Evolutionary conservation across 805 yeast genomes (phyloP).

Genomic region (Ogataea methylovora): DNA sequence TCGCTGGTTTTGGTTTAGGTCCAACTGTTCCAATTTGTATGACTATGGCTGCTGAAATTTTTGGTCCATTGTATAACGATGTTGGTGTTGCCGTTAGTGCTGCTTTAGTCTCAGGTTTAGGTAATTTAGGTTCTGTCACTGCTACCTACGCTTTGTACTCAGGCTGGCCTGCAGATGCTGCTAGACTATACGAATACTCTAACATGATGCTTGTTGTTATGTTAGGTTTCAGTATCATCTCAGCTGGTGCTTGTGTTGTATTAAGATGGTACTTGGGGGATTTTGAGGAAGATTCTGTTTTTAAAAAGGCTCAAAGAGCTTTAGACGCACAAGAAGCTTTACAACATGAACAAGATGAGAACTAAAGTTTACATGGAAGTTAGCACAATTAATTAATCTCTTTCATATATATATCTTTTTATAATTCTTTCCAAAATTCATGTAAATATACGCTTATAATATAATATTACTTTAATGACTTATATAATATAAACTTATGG

Average conservation of each 20-base stretch:
- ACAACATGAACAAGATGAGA: too few relatives aligned
- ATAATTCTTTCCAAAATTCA: too few relatives aligned
- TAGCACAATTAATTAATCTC: too few relatives aligned
- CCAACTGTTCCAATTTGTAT: constrained; percentile 86
- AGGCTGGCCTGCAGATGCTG: constrained; percentile 80
- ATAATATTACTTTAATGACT: too few relatives aligned
- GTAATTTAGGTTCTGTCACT: constrained; percentile 79
- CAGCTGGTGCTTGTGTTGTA: constrained; percentile 29
- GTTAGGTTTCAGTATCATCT: constrained; percentile 63
- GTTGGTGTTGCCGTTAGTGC: constrained; percentile 79
- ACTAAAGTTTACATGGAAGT: too few relatives aligned
- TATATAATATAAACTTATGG: constrained; percentile 7
- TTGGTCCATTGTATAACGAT: constrained; percentile 66
- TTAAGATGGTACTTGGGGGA: constrained; percentile 29
- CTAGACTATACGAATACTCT: constrained; percentile 54
- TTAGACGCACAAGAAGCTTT: too few relatives aligned
- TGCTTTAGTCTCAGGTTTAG: constrained; percentile 80
- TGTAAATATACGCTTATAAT: too few relatives aligned
- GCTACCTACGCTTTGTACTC: constrained; percentile 79
- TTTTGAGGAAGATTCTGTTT: too few relatives aligned
- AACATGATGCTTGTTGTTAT: constrained; percentile 81
- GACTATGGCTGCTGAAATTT: constrained; percentile 77
- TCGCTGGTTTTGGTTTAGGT: constrained; percentile 83
- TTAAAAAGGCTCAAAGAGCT: too few relatives aligned
- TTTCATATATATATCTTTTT: too few relatives aligned